Evolutionary conservation across 1,284 basidiomycete genomes (phyloP).

Genomic region (Ceratorhiza oryzae-sativae): DNA sequence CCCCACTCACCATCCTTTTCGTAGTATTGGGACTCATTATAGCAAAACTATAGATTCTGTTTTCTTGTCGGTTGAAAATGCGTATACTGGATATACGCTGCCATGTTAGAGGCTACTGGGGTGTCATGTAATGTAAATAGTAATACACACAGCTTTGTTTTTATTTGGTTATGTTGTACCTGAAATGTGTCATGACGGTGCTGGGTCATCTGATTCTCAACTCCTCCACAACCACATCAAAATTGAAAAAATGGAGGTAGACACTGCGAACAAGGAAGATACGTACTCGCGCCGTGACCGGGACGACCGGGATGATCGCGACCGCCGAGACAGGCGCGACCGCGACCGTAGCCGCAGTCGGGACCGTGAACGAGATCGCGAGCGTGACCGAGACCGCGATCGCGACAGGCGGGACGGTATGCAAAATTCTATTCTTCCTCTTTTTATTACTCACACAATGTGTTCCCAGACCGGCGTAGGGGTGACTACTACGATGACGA

Average conservation of each 20-base stretch:
- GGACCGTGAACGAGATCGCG: conserved; percentile 49
- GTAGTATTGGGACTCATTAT: conserved; percentile 72
- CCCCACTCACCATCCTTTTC: conserved; percentile 76
- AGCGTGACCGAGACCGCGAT: conserved; percentile 47
- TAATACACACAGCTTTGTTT: too few species aligned
- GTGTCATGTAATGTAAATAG: too few species aligned
- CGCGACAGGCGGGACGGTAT: conserved; percentile 25
- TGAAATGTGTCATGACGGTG: conserved; percentile 14
- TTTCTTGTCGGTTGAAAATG: background rate
- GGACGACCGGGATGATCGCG: conserved; percentile 45
- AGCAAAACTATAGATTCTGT: conserved; percentile 47
- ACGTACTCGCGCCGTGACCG: conserved; percentile 46
- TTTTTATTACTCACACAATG: conserved; percentile 11
- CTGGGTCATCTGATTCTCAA: conserved; percentile 23
- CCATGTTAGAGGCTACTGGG: too few species aligned
- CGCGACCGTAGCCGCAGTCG: conserved; percentile 53
- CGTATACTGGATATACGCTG: conserved; percentile 27
- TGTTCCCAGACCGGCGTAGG: conserved; percentile 14
- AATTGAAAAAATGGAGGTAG: conserved; percentile 35
- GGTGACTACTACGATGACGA: conserved; percentile 37
- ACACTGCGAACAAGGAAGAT: conserved; percentile 27
- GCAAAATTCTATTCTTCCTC: background rate
- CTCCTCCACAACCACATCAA: conserved; percentile 29
- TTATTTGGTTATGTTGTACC: background rate
- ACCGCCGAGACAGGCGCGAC: conserved; percentile 43